These are phyloP conservation scores for Alnus glutinosa DNA, from an alignment of 306 rosid species.

Conservation along the genomic window DNA sequence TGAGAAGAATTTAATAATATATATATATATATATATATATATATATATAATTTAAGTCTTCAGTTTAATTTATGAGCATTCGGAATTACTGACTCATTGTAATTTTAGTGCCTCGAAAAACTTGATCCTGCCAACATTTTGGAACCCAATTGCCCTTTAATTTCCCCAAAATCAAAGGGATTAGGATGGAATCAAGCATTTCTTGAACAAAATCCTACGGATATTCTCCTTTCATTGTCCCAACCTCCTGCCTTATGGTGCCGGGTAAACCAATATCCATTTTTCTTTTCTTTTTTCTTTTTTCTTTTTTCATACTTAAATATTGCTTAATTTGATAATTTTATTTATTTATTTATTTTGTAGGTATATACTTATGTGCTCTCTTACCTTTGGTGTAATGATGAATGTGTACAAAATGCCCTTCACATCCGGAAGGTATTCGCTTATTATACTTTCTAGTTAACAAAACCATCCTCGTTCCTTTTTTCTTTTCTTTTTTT, in stretches of 20 bases:
- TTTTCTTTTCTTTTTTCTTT: neutral
- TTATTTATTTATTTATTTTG: neutral
- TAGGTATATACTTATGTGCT: slow-evolving; percentile 20
- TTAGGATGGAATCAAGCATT: neutral
- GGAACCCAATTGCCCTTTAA: slow-evolving; percentile 36
- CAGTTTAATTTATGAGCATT: neutral
- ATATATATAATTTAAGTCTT: neutral
- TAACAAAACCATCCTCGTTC: neutral
- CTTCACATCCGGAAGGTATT: slow-evolving; percentile 26
- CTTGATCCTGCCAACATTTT: slow-evolving; percentile 26
- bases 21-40: no score
- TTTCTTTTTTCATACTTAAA: neutral
- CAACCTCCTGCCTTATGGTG: slow-evolving; percentile 3
- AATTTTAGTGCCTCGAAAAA: slow-evolving; percentile 35
- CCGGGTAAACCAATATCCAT: neutral
- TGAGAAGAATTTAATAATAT: slow-evolving; percentile 1
- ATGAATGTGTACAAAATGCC: slow-evolving; percentile 30
- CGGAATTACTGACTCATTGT: neutral
- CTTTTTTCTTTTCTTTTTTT: no score
- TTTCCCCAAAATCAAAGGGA: slow-evolving; percentile 24
- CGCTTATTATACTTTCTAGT: neutral
- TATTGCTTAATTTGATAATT: no score
- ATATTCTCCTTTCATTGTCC: slow-evolving; percentile 11
- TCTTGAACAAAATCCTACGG: neutral
- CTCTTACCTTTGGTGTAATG: slow-evolving; percentile 28